These are phyloP conservation scores for Cutaneotrichosporon cavernicola DNA, from an alignment of 1,284 basidiomycete genomes.

Conservation along the genomic window DNA sequence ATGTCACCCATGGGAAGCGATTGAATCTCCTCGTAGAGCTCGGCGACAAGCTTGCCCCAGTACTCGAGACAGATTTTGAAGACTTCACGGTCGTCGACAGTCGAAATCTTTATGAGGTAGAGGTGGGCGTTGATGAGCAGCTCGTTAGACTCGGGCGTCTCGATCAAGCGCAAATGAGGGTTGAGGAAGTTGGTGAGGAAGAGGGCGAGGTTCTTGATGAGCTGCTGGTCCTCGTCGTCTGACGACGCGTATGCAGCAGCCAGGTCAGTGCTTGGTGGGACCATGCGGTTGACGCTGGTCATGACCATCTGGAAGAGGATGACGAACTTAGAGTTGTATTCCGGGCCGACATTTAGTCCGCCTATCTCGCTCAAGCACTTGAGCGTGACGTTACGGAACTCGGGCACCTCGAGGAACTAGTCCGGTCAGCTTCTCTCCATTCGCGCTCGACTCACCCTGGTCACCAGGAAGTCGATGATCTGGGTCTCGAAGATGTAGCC, in stretches of 20 bases:
- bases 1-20: slow-evolving; percentile 74
- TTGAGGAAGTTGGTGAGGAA: slow-evolving; percentile 97
- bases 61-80: slow-evolving; percentile 99
- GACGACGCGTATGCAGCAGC: slow-evolving; percentile 88
- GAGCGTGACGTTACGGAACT: slow-evolving; percentile 96
- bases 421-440: slow-evolving; percentile 38
- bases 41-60: slow-evolving; percentile 96
- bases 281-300: slow-evolving; percentile 94
- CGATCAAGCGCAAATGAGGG: slow-evolving; percentile 85
- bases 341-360: slow-evolving; percentile 88
- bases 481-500: slow-evolving; percentile 99
- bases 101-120: slow-evolving; percentile 98
- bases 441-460: slow-evolving; percentile 54
- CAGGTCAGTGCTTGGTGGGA: slow-evolving; percentile 80
- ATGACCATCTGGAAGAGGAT: slow-evolving; percentile 98
- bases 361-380: slow-evolving; percentile 99
- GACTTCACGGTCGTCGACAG: slow-evolving; percentile 97
- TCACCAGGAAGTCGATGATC: slow-evolving; percentile 90
- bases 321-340: slow-evolving; percentile 98
- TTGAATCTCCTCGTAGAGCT: slow-evolving; percentile 98
- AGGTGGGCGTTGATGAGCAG: slow-evolving; percentile 94
- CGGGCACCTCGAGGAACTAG: slow-evolving; percentile 95
- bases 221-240: slow-evolving; percentile 91
- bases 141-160: slow-evolving; percentile 87
- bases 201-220: slow-evolving; percentile 92